These are phyloP conservation scores for Castanea mollissima DNA, from an alignment of 306 rosid species.

Conservation along the genomic window DNA sequence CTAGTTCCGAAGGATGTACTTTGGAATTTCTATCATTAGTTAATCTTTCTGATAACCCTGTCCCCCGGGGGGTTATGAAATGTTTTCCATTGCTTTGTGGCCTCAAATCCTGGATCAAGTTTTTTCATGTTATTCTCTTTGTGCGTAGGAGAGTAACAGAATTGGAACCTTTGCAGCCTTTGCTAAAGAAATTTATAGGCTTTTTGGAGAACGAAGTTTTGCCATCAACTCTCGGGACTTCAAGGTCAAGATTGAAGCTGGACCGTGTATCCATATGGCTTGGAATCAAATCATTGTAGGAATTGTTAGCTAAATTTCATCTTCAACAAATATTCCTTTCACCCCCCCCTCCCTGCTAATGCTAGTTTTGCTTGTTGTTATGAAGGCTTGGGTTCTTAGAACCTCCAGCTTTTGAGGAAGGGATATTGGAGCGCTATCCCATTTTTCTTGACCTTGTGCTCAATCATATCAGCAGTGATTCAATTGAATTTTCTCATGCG, in stretches of 20 bases:
- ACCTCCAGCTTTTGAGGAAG: constrained; percentile 96
- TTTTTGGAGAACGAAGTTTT: constrained; percentile 67
- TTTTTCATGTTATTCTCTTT: constrained; percentile 1
- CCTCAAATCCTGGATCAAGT: background rate
- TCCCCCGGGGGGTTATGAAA: background rate
- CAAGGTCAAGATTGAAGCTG: constrained; percentile 59
- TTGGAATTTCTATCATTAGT: background rate
- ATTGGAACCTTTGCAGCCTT: constrained; percentile 92
- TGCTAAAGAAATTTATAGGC: constrained; percentile 78
- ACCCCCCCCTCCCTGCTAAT: constrained; percentile 9
- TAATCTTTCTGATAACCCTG: background rate
- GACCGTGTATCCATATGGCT: constrained; percentile 84
- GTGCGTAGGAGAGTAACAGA: constrained; percentile 65
- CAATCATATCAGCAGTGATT: constrained; percentile 85
- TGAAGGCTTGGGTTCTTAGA: constrained; percentile 94
- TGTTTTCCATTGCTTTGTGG: background rate
- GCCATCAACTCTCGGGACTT: constrained; percentile 51
- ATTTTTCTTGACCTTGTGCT: constrained; percentile 90
- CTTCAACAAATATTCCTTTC: background rate
- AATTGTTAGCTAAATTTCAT: constrained; percentile 33
- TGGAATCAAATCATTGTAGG: constrained; percentile 92
- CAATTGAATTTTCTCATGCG: constrained; percentile 84
- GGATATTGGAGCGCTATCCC: constrained; percentile 89
- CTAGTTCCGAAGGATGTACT: background rate
- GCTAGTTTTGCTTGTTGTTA: constrained; percentile 13